These are phyloP conservation scores for Helianthus tuberosus DNA, from an alignment of 129 eudicot species.

Conservation along the genomic window DNA sequence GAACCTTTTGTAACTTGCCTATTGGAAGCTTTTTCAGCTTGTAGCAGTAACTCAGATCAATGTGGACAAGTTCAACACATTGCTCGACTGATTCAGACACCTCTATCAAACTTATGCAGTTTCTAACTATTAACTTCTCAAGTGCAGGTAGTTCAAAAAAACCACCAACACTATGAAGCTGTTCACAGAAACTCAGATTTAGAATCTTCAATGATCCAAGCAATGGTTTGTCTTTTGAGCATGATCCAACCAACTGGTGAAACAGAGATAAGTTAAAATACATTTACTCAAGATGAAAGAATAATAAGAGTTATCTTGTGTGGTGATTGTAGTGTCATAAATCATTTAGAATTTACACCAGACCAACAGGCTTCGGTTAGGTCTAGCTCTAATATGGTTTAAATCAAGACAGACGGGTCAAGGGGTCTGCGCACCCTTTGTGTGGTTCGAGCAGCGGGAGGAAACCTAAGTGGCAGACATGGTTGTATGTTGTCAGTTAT, in stretches of 20 bases:
- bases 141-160: conserved; percentile 11
- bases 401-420: no score
- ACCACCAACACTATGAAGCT: conserved; percentile 1
- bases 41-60: neutral
- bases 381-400: no score
- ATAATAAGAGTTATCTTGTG: neutral
- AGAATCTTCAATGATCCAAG: conserved; percentile 29
- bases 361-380: no score
- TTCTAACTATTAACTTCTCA: neutral
- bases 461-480: no score
- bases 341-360: no score
- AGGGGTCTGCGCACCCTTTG: no score
- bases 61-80: conserved; percentile 6
- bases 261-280: neutral
- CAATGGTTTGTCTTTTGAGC: neutral
- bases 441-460: no score
- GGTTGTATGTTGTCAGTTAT: no score
- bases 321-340: neutral
- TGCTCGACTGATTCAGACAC: conserved; percentile 4
- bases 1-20: neutral
- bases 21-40: conserved; percentile 9
- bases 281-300: neutral
- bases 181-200: conserved; percentile 8
- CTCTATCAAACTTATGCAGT: conserved; percentile 1
- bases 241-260: neutral